phyloP scores from a whole-genome alignment of 495 filamentous ascomycete genomes.

The Polyplosphaeria fusca region DNA sequence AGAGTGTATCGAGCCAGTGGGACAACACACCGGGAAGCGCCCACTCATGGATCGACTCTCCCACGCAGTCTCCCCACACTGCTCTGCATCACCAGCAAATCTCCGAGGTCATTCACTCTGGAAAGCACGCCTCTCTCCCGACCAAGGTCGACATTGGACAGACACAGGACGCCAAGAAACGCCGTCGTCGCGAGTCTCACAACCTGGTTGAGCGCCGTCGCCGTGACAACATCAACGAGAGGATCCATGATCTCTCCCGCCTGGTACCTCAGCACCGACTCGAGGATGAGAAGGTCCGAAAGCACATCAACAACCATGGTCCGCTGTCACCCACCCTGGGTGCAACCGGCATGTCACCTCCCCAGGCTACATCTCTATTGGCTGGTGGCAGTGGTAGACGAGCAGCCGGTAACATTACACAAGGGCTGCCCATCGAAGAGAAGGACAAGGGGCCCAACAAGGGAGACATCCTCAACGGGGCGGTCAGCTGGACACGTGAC shows the following conservation, averaged over 20 bases:
- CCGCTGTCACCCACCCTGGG: constrained; percentile 77
- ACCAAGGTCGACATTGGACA: constrained; percentile 60
- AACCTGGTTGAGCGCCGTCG: constrained; percentile 93
- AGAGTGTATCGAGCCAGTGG: constrained; percentile 79
- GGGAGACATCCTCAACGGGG: constrained; percentile 95
- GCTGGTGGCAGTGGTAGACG: constrained; percentile 80
- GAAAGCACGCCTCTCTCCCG: constrained; percentile 67
- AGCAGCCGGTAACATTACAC: constrained; percentile 84
- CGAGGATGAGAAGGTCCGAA: constrained; percentile 95
- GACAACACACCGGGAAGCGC: constrained; percentile 73
- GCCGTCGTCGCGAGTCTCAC: constrained; percentile 86
- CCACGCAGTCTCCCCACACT: constrained; percentile 54
- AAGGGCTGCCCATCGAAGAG: constrained; percentile 86
- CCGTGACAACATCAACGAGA: constrained; percentile 96
- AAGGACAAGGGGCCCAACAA: constrained; percentile 99
- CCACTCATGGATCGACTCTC: constrained; percentile 77
- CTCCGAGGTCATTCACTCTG: constrained; percentile 65
- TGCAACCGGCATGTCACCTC: constrained; percentile 58
- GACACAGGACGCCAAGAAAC: constrained; percentile 88
- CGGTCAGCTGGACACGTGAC: constrained; percentile 94
- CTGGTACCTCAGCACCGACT: constrained; percentile 89
- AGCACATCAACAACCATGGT: constrained; percentile 86
- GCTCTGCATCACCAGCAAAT: constrained; percentile 56
- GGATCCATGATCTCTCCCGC: constrained; percentile 92
- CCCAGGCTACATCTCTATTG: constrained; percentile 83